Conservation (phyloP, 2,329 filamentous ascomycete species). For the Geosmithia putterillii region DNA sequence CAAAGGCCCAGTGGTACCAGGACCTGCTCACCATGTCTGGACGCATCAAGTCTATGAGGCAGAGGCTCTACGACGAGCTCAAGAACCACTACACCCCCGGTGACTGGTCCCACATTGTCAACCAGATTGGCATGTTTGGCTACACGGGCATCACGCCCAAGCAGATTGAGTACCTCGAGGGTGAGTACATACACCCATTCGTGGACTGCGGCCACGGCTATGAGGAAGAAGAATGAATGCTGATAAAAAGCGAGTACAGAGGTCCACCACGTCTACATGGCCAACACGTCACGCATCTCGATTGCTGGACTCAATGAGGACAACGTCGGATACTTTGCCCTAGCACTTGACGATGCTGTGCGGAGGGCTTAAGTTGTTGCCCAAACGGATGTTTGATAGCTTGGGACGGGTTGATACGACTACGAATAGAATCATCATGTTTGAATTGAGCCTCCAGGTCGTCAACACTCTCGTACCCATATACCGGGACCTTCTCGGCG, state of each 20-base stretch:
- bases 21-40: constrained; percentile 23
- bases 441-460: too few species aligned
- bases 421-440: too few species aligned
- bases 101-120: constrained; percentile 21
- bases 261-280: constrained; percentile 24
- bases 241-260: too few species aligned
- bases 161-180: constrained; percentile 26
- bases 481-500: too few species aligned
- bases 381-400: too few species aligned
- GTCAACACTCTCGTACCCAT: too few species aligned
- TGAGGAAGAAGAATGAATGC: neutral
- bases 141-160: constrained; percentile 33
- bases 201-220: fast-evolving
- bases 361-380: neutral
- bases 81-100: constrained; percentile 17
- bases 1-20: constrained; percentile 17
- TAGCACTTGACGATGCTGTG: neutral
- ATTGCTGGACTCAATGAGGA: constrained; percentile 23
- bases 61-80: constrained; percentile 18
- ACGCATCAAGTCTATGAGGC: constrained; percentile 20
- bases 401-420: too few species aligned
- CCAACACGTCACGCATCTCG: constrained; percentile 22
- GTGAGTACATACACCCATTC: constrained; percentile 7
- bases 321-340: constrained; percentile 12
- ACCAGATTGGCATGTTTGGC: constrained; percentile 26